A percentile compares a stretch with the other conserved stretches of the same genome.
These are phyloP conservation scores for Rhamnella rubrinervis DNA, from an alignment of 331 rosid genomes.

Conservation along the genomic window DNA sequence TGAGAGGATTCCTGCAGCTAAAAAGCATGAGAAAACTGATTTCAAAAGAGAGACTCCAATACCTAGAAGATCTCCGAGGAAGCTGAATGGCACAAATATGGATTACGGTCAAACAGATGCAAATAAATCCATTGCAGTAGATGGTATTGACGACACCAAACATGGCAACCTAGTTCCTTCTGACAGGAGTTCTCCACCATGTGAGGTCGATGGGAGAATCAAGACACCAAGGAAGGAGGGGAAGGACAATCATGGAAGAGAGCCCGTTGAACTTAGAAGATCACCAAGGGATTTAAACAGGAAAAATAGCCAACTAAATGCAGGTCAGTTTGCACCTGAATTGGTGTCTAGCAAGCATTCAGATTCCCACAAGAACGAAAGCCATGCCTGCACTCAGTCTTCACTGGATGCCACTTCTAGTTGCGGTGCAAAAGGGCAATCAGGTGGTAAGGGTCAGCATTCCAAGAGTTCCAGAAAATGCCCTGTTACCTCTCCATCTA, in stretches of 20 bases:
- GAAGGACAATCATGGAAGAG: slow-evolving; percentile 11
- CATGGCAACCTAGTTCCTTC: slow-evolving; percentile 3
- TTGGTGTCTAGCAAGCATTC: slow-evolving; percentile 9
- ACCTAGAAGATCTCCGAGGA: slow-evolving; percentile 23
- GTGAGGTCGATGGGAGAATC: slow-evolving; percentile 16
- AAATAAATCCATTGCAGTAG: slow-evolving; percentile 7
- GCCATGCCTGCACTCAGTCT: background rate
- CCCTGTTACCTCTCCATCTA: slow-evolving; percentile 8
- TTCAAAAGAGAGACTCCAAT: slow-evolving; percentile 16
- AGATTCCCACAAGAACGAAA: slow-evolving; percentile 17
- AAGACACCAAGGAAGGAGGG: slow-evolving; percentile 35
- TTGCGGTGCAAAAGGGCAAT: slow-evolving; percentile 9
- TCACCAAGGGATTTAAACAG: slow-evolving; percentile 47
- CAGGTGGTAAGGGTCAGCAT: no score
- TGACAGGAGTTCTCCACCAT: slow-evolving; percentile 12
- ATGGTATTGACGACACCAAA: slow-evolving; percentile 2
- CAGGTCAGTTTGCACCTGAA: slow-evolving; percentile 1
- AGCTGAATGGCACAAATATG: background rate
- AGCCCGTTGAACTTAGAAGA: slow-evolving; percentile 26
- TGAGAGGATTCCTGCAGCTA: slow-evolving; percentile 13
- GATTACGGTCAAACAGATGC: slow-evolving; percentile 8
- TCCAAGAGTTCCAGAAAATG: background rate
- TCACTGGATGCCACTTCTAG: background rate
- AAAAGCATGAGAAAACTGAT: slow-evolving; percentile 7
- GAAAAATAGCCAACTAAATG: slow-evolving; percentile 18